Evolutionary conservation across 2,329 filamentous ascomycete genomes (phyloP), one percentile per base, ranked within the genome.

Genomic region (Juglanconis oblonga): DNA sequence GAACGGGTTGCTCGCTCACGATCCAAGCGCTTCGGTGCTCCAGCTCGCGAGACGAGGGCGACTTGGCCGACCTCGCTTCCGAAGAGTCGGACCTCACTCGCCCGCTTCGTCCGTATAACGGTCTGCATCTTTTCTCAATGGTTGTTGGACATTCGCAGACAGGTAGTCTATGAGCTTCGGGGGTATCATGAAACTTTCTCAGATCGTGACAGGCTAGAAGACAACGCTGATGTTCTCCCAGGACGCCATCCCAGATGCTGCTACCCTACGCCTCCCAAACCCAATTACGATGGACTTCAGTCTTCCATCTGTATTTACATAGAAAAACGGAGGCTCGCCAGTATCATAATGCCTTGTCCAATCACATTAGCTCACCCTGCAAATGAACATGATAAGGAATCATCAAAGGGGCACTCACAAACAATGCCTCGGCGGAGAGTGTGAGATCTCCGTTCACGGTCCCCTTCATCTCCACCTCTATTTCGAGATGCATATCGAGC

Each of bases 401-500:
- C 10, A 48, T 9, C n/a, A 51, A 3, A 3, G 33, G 11, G 14
- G 24, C 32, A 62, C 59, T 62, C 17, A 62, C 60, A 45, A 45
- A 56, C 49, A 62, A 31, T 3, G 60, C 57, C 45, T 62, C 60
- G 35, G 60, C 53, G 36, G 60, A 59, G n/a, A 62, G 32, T 1
- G 57, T 59, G 5, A 62, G 59, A 10, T 62, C 60, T 3, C 60
- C 60, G 47, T 58, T 56, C n/a, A 62, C 49, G 33, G 24, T 53
- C 7, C 52, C 60, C 36, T 57, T 62, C 35, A 62, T 31, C 42
- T 62, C 42, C 11, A 62, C 49, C 52, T 62, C 57, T 7, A 62
- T 24, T 11, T 59, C 56, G 17, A 62, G 57, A 17, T 59, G 42
- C 57, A 57, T 35, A 14, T 59, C 57, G 31, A 54, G 50, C 47